Percentiles rank a stretch among this genome's conserved stretches.
Conservation (phyloP, 2,329 filamentous ascomycete species). For the Didymella exigua region DNA sequence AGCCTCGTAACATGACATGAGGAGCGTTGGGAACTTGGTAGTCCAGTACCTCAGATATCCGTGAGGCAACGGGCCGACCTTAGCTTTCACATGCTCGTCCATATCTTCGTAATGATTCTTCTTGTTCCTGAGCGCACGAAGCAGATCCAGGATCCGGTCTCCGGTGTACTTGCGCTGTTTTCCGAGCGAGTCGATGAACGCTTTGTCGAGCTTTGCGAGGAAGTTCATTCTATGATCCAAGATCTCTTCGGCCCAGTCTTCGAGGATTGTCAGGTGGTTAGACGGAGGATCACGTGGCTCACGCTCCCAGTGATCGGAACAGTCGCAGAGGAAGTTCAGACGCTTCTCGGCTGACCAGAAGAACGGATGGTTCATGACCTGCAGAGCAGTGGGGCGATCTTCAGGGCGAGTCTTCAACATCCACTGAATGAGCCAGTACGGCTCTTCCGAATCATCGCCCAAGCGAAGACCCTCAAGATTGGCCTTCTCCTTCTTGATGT, state of each 20-base stretch:
- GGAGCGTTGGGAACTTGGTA: slow-evolving; percentile 73
- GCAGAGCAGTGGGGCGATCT: slow-evolving; percentile 71
- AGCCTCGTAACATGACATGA: slow-evolving; percentile 80
- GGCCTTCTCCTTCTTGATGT: slow-evolving; percentile 89
- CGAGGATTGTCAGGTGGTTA: slow-evolving; percentile 64
- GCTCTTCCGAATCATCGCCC: slow-evolving; percentile 84
- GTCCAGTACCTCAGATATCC: slow-evolving; percentile 88
- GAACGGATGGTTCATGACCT: slow-evolving; percentile 91
- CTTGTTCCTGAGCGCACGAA: slow-evolving; percentile 92
- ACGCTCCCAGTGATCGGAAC: slow-evolving; percentile 95
- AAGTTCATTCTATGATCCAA: slow-evolving; percentile 73
- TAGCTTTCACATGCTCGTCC: slow-evolving; percentile 74
- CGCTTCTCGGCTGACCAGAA: slow-evolving; percentile 94
- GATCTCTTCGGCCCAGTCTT: slow-evolving; percentile 55
- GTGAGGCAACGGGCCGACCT: slow-evolving; percentile 75
- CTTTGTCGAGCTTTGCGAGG: slow-evolving; percentile 72
- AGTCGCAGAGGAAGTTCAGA: slow-evolving; percentile 90
- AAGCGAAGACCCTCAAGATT: slow-evolving; percentile 75
- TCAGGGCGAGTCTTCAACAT: slow-evolving; percentile 76
- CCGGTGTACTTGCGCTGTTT: slow-evolving; percentile 97
- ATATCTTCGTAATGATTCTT: slow-evolving; percentile 98
- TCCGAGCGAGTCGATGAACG: slow-evolving; percentile 86
- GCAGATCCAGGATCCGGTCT: slow-evolving; percentile 78
- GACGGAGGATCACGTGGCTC: slow-evolving; percentile 85
- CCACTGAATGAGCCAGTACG: slow-evolving; percentile 80